phyloP scores from a whole-genome alignment of 1,284 basidiomycete genomes.

The Ganoderma multipileum region DNA sequence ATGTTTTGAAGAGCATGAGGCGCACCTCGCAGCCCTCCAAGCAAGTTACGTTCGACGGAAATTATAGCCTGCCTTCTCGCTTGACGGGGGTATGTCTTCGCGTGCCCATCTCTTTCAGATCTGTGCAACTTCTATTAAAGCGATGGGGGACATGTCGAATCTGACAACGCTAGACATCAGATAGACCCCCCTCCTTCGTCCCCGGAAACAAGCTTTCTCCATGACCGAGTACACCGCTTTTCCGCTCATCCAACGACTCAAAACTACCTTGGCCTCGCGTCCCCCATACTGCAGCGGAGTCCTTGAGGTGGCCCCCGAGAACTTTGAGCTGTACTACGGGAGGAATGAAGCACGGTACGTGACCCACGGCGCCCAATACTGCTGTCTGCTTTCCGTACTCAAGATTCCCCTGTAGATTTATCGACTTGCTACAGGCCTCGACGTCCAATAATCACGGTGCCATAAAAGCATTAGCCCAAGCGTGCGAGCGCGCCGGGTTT shows the following conservation, averaged over 20 bases:
- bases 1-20: neutral
- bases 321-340: constrained; percentile 26
- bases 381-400: too few relatives aligned
- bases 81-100: neutral
- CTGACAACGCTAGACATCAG: neutral
- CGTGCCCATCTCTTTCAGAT: neutral
- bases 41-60: neutral
- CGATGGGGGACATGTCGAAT: neutral
- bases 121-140: neutral
- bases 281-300: constrained; percentile 22
- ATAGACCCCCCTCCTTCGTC: neutral
- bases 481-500: constrained; percentile 33
- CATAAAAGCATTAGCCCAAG: constrained; percentile 20
- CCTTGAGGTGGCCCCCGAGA: neutral
- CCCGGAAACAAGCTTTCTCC: neutral
- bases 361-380: too few relatives aligned
- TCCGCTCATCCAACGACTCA: neutral
- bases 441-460: neutral
- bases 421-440: neutral
- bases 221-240: neutral
- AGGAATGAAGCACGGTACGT: constrained; percentile 16
- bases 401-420: neutral
- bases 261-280: constrained; percentile 3
- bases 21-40: neutral
- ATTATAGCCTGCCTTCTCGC: neutral